phyloP scores from a whole-genome alignment of 2,329 filamentous ascomycete species.

The Blumeriella jaapii region DNA sequence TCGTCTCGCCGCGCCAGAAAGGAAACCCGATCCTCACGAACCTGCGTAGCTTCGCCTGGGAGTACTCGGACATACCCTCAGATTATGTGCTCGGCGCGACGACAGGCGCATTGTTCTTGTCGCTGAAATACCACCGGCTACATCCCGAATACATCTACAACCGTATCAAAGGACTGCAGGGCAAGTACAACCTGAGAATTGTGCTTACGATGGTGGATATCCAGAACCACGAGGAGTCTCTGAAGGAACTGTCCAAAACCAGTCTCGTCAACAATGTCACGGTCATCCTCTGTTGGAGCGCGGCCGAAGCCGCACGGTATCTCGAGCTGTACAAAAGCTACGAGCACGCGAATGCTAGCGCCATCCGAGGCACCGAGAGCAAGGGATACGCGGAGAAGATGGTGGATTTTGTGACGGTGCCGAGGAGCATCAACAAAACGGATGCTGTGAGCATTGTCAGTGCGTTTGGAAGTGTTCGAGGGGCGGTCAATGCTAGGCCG shows the following conservation, averaged over 20 bases:
- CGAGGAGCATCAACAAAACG: slow-evolving; percentile 84
- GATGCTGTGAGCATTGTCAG: slow-evolving; percentile 85
- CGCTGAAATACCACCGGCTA: slow-evolving; percentile 90
- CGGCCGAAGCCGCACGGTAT: slow-evolving; percentile 86
- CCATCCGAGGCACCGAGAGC: slow-evolving; percentile 77
- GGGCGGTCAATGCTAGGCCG: slow-evolving; percentile 75
- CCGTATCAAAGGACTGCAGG: slow-evolving; percentile 72
- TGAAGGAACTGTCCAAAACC: slow-evolving; percentile 87
- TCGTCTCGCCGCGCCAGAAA: slow-evolving; percentile 86
- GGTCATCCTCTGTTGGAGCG: slow-evolving; percentile 85
- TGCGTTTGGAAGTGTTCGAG: slow-evolving; percentile 80
- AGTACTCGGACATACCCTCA: slow-evolving; percentile 92
- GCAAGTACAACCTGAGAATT: slow-evolving; percentile 77
- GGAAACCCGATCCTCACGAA: slow-evolving; percentile 85
- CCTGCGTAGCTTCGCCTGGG: slow-evolving; percentile 78
- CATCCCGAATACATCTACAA: slow-evolving; percentile 98
- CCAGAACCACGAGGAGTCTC: slow-evolving; percentile 77
- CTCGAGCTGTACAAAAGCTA: slow-evolving; percentile 91
- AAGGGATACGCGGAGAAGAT: slow-evolving; percentile 76
- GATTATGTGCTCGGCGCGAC: slow-evolving; percentile 84
- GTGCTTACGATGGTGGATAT: slow-evolving; percentile 91
- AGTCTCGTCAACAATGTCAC: slow-evolving; percentile 88
- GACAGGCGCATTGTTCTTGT: slow-evolving; percentile 85
- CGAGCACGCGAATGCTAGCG: slow-evolving; percentile 68
- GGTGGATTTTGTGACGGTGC: slow-evolving; percentile 85